Evolutionary conservation across 2,329 filamentous ascomycete species (phyloP).

Genomic region (Colletotrichum filicis): DNA sequence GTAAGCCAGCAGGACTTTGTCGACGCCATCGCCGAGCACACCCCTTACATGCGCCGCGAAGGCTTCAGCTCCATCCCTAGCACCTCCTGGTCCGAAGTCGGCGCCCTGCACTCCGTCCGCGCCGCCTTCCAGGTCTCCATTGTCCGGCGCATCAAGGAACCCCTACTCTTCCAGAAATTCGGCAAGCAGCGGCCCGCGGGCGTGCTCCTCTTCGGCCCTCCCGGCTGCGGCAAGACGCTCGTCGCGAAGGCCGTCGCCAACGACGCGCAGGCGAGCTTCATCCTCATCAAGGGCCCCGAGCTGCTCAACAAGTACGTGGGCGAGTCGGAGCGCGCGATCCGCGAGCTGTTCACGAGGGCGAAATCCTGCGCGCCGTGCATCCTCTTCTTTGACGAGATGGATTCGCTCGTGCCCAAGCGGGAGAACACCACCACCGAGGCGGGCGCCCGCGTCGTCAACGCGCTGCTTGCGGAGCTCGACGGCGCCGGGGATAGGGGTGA

Average conservation of each 20-base stretch:
- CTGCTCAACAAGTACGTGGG: constrained; percentile 98
- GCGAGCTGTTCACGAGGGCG: constrained; percentile 91
- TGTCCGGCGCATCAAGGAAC: constrained; percentile 87
- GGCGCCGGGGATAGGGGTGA: constrained; percentile 83
- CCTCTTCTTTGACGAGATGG: constrained; percentile 90
- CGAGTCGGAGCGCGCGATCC: constrained; percentile 92
- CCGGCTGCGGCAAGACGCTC: constrained; percentile 95
- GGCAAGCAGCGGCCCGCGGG: constrained; percentile 87
- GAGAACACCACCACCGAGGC: constrained; percentile 84
- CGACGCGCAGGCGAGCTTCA: constrained; percentile 96
- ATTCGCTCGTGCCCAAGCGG: constrained; percentile 88
- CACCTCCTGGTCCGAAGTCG: constrained; percentile 93
- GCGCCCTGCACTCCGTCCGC: constrained; percentile 82
- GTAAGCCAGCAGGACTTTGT: constrained; percentile 74
- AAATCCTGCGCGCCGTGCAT: constrained; percentile 90
- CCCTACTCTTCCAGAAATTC: constrained; percentile 78
- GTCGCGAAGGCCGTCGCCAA: constrained; percentile 97
- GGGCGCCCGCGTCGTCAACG: constrained; percentile 91
- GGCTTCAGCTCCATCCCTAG: constrained; percentile 95
- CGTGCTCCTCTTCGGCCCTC: constrained; percentile 94
- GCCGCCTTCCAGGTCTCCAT: constrained; percentile 87
- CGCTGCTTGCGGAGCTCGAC: constrained; percentile 92
- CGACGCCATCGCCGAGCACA: constrained; percentile 72
- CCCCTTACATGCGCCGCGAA: constrained; percentile 80
- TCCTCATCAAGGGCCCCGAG: constrained; percentile 96